phyloP scores from a whole-genome alignment of 352 stramenopile species.

The Globisporangium mamillatum region DNA sequence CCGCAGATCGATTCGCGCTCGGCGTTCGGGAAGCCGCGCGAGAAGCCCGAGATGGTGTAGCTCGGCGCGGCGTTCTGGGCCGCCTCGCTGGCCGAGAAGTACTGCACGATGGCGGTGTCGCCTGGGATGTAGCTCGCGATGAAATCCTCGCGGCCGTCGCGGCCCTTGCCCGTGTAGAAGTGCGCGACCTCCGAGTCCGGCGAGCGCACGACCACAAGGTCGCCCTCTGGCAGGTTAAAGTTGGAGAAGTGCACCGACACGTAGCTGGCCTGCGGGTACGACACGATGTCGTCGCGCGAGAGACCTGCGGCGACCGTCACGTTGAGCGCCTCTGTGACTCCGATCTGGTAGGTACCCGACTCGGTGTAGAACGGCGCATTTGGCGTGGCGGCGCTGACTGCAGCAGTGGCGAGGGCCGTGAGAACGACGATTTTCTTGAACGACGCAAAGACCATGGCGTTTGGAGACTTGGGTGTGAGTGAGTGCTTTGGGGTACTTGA shows the following conservation, averaged over 20 bases:
- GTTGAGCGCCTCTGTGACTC: constrained; percentile 29
- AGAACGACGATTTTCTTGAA: not conserved
- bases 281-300: constrained; percentile 34
- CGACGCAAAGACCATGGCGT: not conserved
- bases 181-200: constrained; percentile 23
- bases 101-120: constrained; percentile 40
- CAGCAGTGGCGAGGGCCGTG: not conserved
- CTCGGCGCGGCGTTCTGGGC: constrained; percentile 7
- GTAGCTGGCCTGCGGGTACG: constrained; percentile 48
- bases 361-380: not conserved
- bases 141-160: constrained; percentile 36
- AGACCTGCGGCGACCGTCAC: constrained; percentile 24
- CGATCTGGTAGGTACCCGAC: constrained; percentile 19
- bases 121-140: constrained; percentile 42
- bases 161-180: constrained; percentile 38
- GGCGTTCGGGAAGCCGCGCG: constrained; percentile 30
- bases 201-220: constrained; percentile 47
- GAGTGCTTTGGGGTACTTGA: not conserved
- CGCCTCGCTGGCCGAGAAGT: constrained; percentile 25
- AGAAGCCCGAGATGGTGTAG: constrained; percentile 46
- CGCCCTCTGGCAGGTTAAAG: constrained; percentile 50
- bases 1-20: constrained; percentile 42
- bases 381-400: not conserved
- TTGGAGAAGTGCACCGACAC: constrained; percentile 50
- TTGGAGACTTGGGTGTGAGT: not conserved